Conservation (phyloP, 176 grass and related monocot species). For the Triticum dicoccoides region DNA sequence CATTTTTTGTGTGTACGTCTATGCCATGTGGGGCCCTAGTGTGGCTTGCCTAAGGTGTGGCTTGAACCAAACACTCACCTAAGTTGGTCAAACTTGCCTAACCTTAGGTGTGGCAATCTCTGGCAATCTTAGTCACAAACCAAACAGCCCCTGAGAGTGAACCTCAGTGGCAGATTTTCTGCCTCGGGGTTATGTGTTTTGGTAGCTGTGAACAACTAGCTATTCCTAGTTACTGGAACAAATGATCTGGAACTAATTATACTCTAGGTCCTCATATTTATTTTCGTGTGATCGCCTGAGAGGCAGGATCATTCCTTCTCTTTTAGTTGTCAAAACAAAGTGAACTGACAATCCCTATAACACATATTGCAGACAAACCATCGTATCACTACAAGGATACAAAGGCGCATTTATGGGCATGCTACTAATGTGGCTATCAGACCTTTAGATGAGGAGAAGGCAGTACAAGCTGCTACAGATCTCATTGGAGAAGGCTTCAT, state of each 20-base stretch:
- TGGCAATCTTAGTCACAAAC: too few species aligned
- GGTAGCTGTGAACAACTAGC: not conserved
- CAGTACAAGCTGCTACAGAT: conserved; percentile 88
- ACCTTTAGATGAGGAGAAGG: conserved; percentile 86
- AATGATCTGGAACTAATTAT: not conserved
- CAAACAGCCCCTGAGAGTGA: not conserved
- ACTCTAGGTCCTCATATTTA: not conserved
- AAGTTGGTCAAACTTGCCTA: too few species aligned
- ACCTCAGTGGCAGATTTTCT: not conserved
- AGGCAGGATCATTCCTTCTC: not conserved
- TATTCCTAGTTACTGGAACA: not conserved
- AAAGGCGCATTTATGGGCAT: conserved; percentile 83
- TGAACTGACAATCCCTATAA: conserved; percentile 1
- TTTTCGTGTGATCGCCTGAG: not conserved
- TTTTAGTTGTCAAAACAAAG: not conserved
- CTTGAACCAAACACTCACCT: too few species aligned
- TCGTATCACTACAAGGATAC: conserved; percentile 73
- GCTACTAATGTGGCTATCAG: conserved; percentile 70
- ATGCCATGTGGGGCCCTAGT: too few species aligned
- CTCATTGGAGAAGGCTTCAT: conserved; percentile 93
- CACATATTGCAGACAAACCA: conserved; percentile 62
- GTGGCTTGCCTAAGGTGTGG: too few species aligned
- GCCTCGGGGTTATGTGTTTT: not conserved
- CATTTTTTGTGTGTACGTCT: too few species aligned
- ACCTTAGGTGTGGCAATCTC: too few species aligned